Evolutionary conservation across 306 rosid genomes (phyloP).

Genomic region (Vigna reflexopilosa): DNA sequence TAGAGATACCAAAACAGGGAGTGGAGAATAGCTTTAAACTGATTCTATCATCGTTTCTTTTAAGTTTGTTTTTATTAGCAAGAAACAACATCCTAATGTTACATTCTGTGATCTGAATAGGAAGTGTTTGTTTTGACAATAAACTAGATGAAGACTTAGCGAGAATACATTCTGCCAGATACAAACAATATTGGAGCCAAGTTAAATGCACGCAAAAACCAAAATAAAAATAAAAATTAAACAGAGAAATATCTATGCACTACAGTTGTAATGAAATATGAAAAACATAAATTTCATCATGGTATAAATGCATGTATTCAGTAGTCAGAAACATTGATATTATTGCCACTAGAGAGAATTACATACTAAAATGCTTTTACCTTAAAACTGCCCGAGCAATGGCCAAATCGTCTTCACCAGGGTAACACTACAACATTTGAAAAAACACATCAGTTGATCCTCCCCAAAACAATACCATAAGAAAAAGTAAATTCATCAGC

Average conservation of each 20-base stretch:
- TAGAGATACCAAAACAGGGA: conserved; percentile 1
- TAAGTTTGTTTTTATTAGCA: background rate
- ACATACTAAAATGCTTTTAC: conserved; percentile 54
- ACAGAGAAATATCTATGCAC: background rate
- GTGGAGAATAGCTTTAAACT: conserved; percentile 13
- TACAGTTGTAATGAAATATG: conserved; percentile 12
- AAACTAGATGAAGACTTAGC: background rate
- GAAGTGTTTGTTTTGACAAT: conserved; percentile 16
- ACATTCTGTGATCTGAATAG: conserved; percentile 5
- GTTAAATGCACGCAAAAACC: conserved; percentile 16
- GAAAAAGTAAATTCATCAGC: conserved; percentile 24
- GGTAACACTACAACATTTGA: conserved; percentile 81
- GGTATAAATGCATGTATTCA: conserved; percentile 4
- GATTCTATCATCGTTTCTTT: conserved; percentile 1
- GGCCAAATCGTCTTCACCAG: conserved; percentile 95
- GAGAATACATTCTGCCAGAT: conserved; percentile 17
- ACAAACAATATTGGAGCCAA: conserved; percentile 2
- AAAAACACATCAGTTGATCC: conserved; percentile 46
- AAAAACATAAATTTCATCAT: background rate
- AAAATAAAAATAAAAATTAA: background rate
- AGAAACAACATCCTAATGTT: conserved; percentile 19
- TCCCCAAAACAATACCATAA: conserved; percentile 31
- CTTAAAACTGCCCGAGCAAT: conserved; percentile 85
- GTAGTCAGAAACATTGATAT: background rate
- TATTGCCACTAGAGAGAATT: conserved; percentile 17